Evolutionary conservation across 768 basidiomycete genomes (phyloP).

Genomic region (Collybia nuda): DNA sequence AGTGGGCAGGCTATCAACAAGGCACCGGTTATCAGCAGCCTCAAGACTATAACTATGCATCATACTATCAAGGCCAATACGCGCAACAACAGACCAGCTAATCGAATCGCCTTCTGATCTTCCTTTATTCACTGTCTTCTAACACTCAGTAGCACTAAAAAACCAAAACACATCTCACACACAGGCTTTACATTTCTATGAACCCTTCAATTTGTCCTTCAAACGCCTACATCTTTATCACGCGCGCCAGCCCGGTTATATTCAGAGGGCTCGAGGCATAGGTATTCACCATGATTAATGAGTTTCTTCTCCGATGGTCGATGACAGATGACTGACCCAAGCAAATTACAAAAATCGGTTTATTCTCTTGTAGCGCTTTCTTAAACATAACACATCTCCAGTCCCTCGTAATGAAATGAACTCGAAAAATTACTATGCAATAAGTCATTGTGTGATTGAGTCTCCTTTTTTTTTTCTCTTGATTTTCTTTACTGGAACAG

Average conservation of each 20-base stretch:
- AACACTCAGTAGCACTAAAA: slow-evolving; percentile 42
- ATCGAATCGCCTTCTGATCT: slow-evolving; percentile 25
- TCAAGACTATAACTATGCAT: slow-evolving; percentile 83
- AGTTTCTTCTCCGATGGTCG: slow-evolving; percentile 2
- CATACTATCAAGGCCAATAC: slow-evolving; percentile 89
- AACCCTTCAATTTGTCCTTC: slow-evolving; percentile 8
- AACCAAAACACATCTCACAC: slow-evolving; percentile 31
- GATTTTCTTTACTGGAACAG: slow-evolving; percentile 16
- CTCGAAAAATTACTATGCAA: background rate
- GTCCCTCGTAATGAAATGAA: background rate
- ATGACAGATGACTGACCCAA: slow-evolving; percentile 5
- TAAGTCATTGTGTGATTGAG: background rate
- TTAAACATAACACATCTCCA: background rate
- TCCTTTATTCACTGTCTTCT: slow-evolving; percentile 31
- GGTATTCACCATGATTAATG: slow-evolving; percentile 2
- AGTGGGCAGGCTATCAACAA: slow-evolving; percentile 50
- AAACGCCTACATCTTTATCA: background rate
- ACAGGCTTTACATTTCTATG: slow-evolving; percentile 19
- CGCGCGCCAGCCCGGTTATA: background rate
- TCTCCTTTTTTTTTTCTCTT: slow-evolving; percentile 19
- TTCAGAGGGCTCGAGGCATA: slow-evolving; percentile 1
- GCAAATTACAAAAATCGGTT: background rate
- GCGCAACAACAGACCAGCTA: slow-evolving; percentile 66
- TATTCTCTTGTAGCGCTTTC: background rate
- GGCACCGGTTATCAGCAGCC: slow-evolving; percentile 47